Percentiles rank a stretch among this genome's conserved stretches.
Evolutionary conservation across 371 early-diverging fungal species (phyloP).

Genomic region (Syncephalastrum monosporum): DNA sequence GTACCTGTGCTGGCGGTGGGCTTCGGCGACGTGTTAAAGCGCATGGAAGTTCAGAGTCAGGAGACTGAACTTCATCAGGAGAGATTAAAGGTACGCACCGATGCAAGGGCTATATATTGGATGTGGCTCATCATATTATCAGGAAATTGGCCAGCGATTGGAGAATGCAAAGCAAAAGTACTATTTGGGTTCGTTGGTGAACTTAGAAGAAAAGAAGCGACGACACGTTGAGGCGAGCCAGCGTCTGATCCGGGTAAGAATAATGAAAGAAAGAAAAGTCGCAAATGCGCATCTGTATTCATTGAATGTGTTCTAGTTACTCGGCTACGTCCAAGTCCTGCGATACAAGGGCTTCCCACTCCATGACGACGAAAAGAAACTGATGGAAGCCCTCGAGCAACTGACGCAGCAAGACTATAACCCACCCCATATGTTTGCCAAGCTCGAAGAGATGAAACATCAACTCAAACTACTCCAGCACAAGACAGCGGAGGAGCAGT

Average conservation of each 20-base stretch:
- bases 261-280: background rate
- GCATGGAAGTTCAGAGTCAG: conserved; percentile 73
- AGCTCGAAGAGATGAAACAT: conserved; percentile 12
- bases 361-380: conserved; percentile 15
- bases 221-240: conserved; percentile 17
- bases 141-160: conserved; percentile 38
- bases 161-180: conserved; percentile 29
- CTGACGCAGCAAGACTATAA: conserved; percentile 5
- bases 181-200: conserved; percentile 26
- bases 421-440: conserved; percentile 16
- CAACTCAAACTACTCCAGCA: conserved; percentile 10
- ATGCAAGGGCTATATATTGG: too few relatives aligned
- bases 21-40: conserved; percentile 82
- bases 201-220: conserved; percentile 43
- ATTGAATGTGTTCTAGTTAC: conserved; percentile 8
- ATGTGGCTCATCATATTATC: background rate
- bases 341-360: conserved; percentile 28
- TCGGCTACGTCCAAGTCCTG: conserved; percentile 21
- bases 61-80: conserved; percentile 41
- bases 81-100: conserved; percentile 24
- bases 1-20: conserved; percentile 91
- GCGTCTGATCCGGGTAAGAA: conserved; percentile 19
- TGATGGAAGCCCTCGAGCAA: conserved; percentile 12
- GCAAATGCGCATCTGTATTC: background rate
- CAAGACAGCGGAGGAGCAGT: background rate